phyloP scores from a whole-genome alignment of 495 filamentous ascomycete genomes.

The Aspergillus bridgeri region DNA sequence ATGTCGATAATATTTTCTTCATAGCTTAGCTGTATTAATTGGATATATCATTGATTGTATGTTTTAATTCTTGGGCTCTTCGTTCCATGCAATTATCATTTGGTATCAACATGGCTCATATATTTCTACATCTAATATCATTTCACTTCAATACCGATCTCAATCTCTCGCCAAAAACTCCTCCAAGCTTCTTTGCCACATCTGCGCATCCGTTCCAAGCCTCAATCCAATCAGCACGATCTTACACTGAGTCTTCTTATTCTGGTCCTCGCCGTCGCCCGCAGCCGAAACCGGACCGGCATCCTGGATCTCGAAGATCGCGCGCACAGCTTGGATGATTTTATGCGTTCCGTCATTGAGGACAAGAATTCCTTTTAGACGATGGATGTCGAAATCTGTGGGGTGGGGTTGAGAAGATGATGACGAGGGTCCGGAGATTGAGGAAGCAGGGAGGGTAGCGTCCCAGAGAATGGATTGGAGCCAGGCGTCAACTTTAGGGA shows the following conservation, averaged over 20 bases:
- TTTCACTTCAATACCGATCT: not conserved
- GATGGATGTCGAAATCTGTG: constrained; percentile 68
- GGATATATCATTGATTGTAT: not conserved
- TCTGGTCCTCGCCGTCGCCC: constrained; percentile 9
- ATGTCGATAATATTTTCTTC: not conserved
- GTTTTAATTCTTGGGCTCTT: not conserved
- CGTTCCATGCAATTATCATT: not conserved
- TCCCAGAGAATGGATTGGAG: constrained; percentile 85
- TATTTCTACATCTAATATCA: not conserved
- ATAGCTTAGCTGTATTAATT: not conserved
- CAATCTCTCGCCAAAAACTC: constrained; percentile 22
- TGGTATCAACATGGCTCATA: not conserved
- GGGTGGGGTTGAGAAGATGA: constrained; percentile 15
- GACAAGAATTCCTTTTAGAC: constrained; percentile 74
- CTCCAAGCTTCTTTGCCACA: constrained; percentile 36
- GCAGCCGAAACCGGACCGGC: constrained; percentile 31
- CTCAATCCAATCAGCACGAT: constrained; percentile 76
- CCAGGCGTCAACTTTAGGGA: constrained; percentile 73
- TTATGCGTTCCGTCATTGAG: constrained; percentile 59
- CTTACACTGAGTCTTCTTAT: constrained; percentile 52
- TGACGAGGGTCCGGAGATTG: not conserved
- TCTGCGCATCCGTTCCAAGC: constrained; percentile 35
- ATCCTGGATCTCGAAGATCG: constrained; percentile 89
- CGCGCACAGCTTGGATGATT: constrained; percentile 87
- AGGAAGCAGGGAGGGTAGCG: constrained; percentile 49